phyloP scores from a whole-genome alignment of 2,329 filamentous ascomycete species.

The Xylaria multiplex region DNA sequence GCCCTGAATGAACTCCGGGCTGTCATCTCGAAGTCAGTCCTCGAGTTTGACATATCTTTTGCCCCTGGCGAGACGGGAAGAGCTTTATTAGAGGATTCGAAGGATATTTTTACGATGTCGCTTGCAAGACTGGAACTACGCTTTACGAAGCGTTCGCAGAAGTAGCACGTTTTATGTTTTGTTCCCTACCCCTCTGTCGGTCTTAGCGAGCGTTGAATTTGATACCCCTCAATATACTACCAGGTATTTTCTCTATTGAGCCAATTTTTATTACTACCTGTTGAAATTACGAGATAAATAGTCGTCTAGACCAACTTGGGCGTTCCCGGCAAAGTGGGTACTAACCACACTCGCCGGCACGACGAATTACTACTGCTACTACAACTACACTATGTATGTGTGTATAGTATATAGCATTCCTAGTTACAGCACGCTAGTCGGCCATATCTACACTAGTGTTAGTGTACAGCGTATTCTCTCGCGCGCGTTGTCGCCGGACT shows the following conservation, averaged over 20 bases:
- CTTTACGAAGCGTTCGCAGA: constrained; percentile 27
- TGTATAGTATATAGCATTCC: too few species aligned
- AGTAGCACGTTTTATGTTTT: constrained; percentile 1
- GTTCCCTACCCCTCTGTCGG: neutral
- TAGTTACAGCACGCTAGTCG: too few species aligned
- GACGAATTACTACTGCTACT: too few species aligned
- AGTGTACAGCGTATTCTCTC: too few species aligned
- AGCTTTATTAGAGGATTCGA: constrained; percentile 33
- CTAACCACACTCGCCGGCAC: too few species aligned
- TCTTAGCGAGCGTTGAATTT: constrained; percentile 8
- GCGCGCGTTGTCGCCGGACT: too few species aligned
- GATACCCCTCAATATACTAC: constrained; percentile 20
- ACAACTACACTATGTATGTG: too few species aligned
- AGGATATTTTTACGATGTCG: constrained; percentile 36
- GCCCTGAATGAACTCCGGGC: constrained; percentile 36
- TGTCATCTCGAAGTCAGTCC: constrained; percentile 36
- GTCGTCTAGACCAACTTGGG: neutral
- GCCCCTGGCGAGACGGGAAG: constrained; percentile 34
- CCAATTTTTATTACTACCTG: neutral
- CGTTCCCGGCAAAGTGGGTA: too few species aligned
- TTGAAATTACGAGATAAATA: neutral
- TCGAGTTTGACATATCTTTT: constrained; percentile 36
- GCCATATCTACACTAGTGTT: too few species aligned
- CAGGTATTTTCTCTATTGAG: neutral
- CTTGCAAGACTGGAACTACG: constrained; percentile 33